These are phyloP conservation scores for Cryptosporidium bovis DNA, from an alignment of 169 alveolate species.

Conservation along the genomic window DNA sequence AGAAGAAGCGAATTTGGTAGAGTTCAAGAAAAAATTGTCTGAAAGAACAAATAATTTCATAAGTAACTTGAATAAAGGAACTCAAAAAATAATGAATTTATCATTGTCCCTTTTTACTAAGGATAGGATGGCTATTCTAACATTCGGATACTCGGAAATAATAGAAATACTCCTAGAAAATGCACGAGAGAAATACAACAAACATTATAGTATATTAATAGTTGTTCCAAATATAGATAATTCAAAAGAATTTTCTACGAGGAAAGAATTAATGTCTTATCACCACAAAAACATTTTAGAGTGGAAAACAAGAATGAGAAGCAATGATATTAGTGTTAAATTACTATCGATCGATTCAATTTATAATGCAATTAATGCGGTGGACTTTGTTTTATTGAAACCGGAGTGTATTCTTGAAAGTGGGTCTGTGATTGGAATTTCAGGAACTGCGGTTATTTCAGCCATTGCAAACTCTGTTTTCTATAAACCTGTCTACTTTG, in stretches of 20 bases:
- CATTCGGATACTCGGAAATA: slow-evolving; percentile 59
- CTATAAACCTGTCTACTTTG: slow-evolving; percentile 55
- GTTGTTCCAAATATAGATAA: slow-evolving; percentile 36
- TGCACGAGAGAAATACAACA: slow-evolving; percentile 41
- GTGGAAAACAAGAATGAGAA: slow-evolving; percentile 19
- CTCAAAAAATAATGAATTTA: slow-evolving; percentile 26
- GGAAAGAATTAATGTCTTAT: slow-evolving; percentile 22
- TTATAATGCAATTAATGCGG: slow-evolving; percentile 63
- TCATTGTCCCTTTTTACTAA: slow-evolving; percentile 35
- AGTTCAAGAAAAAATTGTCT: slow-evolving; percentile 1
- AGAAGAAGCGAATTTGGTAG: neutral
- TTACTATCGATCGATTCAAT: slow-evolving; percentile 39
- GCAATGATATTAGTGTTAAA: slow-evolving; percentile 18
- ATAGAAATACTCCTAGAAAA: slow-evolving; percentile 43
- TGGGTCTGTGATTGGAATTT: slow-evolving; percentile 49
- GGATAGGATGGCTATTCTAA: slow-evolving; percentile 53
- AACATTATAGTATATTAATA: slow-evolving; percentile 41
- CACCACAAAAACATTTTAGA: slow-evolving; percentile 24
- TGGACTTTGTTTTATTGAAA: slow-evolving; percentile 44
- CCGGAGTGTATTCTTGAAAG: slow-evolving; percentile 38
- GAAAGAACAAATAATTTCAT: slow-evolving; percentile 23
- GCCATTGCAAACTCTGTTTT: slow-evolving; percentile 43
- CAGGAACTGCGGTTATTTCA: slow-evolving; percentile 62
- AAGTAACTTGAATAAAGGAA: slow-evolving; percentile 22
- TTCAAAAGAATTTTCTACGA: neutral